A percentile compares a stretch with the other conserved stretches of the same genome.
Evolutionary conservation across 2,329 filamentous ascomycete genomes (phyloP).

Genomic region (Byssochlamys sp.): DNA sequence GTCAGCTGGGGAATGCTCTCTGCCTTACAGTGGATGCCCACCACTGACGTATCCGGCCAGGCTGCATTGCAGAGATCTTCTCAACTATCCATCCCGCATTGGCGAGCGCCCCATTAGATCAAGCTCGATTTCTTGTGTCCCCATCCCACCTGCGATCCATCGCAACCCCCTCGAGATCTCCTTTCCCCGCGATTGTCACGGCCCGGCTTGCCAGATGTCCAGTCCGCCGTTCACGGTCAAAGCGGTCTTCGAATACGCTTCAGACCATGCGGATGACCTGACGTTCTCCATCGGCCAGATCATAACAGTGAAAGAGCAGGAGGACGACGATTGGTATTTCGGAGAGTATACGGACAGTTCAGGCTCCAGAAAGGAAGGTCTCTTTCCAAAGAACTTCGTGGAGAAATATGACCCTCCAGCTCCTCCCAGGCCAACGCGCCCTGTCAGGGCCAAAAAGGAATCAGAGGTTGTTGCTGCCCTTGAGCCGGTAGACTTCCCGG

Average conservation of each 20-base stretch:
- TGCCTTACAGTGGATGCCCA: not conserved
- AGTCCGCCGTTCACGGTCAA: constrained; percentile 78
- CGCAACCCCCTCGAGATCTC: not conserved
- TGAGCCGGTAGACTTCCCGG: constrained; percentile 24
- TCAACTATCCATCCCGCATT: not conserved
- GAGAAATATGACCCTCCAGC: constrained; percentile 88
- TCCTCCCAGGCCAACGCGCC: constrained; percentile 72
- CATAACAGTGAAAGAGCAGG: constrained; percentile 84
- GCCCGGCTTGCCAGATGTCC: constrained; percentile 50
- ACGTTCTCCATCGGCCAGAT: constrained; percentile 76
- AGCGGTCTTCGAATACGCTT: constrained; percentile 88
- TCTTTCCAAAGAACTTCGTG: constrained; percentile 95
- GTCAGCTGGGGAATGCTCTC: not conserved
- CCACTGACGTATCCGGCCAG: not conserved
- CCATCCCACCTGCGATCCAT: not conserved
- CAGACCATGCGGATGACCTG: constrained; percentile 88
- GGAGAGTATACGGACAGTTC: constrained; percentile 73
- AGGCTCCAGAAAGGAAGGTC: constrained; percentile 68
- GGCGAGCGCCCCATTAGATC: not conserved
- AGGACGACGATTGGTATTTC: constrained; percentile 87
- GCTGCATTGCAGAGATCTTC: not conserved
- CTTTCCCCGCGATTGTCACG: not conserved
- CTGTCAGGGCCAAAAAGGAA: constrained; percentile 59
- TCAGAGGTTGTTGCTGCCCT: constrained; percentile 30
- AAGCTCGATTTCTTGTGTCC: not conserved